These are phyloP conservation scores for Sporothrix protearum DNA, from an alignment of 2,329 filamentous ascomycete species.

Conservation along the genomic window DNA sequence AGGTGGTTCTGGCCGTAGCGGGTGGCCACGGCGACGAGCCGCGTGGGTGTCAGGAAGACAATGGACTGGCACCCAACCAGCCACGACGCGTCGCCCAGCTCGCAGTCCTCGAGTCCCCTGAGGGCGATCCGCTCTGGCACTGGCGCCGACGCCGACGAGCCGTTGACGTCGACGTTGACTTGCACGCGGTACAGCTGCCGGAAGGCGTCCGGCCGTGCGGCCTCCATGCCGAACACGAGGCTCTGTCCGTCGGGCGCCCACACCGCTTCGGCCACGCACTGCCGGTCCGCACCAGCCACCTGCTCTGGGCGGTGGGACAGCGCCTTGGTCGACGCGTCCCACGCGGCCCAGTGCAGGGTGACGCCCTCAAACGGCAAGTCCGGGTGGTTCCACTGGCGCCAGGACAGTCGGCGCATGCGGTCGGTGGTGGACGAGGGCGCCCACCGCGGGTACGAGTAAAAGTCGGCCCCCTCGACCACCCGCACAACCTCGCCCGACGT, in stretches of 20 bases:
- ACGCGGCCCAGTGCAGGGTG: slow-evolving; percentile 44
- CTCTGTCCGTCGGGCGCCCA: slow-evolving; percentile 47
- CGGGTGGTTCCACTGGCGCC: slow-evolving; percentile 55
- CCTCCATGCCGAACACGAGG: slow-evolving; percentile 49
- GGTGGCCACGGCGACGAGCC: slow-evolving; percentile 37
- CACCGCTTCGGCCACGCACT: slow-evolving; percentile 48
- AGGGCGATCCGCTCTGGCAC: not conserved
- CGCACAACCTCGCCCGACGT: slow-evolving; percentile 42
- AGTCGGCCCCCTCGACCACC: slow-evolving; percentile 47
- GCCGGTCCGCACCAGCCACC: slow-evolving; percentile 42
- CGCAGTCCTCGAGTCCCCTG: slow-evolving; percentile 40
- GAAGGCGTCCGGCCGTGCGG: slow-evolving; percentile 37
- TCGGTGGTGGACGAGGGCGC: slow-evolving; percentile 41
- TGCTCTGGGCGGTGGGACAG: slow-evolving; percentile 36
- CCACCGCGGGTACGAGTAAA: slow-evolving; percentile 51
- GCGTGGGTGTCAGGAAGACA: slow-evolving; percentile 37
- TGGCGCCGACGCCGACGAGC: no score
- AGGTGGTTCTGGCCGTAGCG: slow-evolving; percentile 37
- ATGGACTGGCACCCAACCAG: slow-evolving; percentile 39
- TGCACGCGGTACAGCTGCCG: slow-evolving; percentile 46
- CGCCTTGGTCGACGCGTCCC: not conserved
- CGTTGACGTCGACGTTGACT: no score
- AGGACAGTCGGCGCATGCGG: slow-evolving; percentile 37
- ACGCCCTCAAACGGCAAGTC: slow-evolving; percentile 50
- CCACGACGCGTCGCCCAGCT: slow-evolving; percentile 39